A percentile compares a stretch with the other conserved stretches of the same genome.
Evolutionary conservation across 2,329 filamentous ascomycete species (phyloP).

Genomic region (Zopfia rhizophila): DNA sequence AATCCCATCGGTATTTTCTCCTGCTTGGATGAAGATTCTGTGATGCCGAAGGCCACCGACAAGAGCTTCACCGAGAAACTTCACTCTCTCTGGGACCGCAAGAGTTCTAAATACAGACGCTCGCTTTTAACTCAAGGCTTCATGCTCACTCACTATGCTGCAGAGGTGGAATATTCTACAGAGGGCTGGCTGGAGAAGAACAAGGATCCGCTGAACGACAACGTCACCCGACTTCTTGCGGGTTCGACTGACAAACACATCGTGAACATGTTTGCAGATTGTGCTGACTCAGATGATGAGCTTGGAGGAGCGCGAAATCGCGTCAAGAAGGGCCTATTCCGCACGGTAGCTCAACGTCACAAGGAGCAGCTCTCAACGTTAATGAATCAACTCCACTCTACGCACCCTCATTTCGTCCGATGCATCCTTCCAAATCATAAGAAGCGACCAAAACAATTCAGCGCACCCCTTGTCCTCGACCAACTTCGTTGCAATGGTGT

Average conservation of each 20-base stretch:
- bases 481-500: slow-evolving; percentile 99
- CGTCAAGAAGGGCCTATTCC: slow-evolving; percentile 97
- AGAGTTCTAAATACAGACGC: slow-evolving; percentile 90
- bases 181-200: slow-evolving; percentile 98
- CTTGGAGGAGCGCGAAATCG: slow-evolving; percentile 74
- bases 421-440: slow-evolving; percentile 99
- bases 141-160: slow-evolving; percentile 95
- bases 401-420: slow-evolving; percentile 96
- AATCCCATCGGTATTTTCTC: slow-evolving; percentile 99
- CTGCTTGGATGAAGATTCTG: slow-evolving; percentile 95
- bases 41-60: slow-evolving; percentile 99
- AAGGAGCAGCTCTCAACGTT: slow-evolving; percentile 98
- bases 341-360: slow-evolving; percentile 94
- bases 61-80: slow-evolving; percentile 97
- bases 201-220: slow-evolving; percentile 98
- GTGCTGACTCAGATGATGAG: slow-evolving; percentile 82
- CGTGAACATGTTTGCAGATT: slow-evolving; percentile 86
- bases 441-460: slow-evolving; percentile 93
- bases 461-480: slow-evolving; percentile 90
- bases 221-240: slow-evolving; percentile 88
- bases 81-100: slow-evolving; percentile 96
- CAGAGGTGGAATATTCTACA: slow-evolving; percentile 96
- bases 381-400: slow-evolving; percentile 93
- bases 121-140: slow-evolving; percentile 92
- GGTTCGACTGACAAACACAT: slow-evolving; percentile 85